phyloP scores from a whole-genome alignment of 179 eudicot species.

The Actinidia arguta region DNA sequence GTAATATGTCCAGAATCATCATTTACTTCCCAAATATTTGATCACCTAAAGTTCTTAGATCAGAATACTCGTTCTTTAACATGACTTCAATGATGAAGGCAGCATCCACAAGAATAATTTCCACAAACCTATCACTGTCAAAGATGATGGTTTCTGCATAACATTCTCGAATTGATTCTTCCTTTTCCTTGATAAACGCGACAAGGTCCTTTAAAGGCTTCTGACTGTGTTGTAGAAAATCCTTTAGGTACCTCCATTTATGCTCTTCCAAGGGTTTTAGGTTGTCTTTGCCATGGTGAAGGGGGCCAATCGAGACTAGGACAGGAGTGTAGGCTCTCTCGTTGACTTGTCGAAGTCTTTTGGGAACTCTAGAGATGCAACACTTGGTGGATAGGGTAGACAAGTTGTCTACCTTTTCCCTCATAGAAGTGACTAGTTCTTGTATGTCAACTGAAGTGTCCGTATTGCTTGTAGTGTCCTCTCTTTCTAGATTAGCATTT shows the following conservation, averaged over 20 bases:
- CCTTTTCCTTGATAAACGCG: constrained; percentile 25
- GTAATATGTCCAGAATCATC: too few species aligned
- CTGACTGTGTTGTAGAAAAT: constrained; percentile 15
- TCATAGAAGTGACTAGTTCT: background rate
- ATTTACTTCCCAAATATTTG: too few species aligned
- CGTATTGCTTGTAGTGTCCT: too few species aligned
- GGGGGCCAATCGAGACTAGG: background rate
- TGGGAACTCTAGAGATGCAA: background rate
- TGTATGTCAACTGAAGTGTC: too few species aligned
- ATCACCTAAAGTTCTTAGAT: too few species aligned
- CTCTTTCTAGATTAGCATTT: too few species aligned
- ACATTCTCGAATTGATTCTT: constrained; percentile 29
- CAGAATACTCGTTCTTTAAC: background rate
- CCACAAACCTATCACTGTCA: constrained; percentile 29
- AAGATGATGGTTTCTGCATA: constrained; percentile 29
- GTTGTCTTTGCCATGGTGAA: background rate
- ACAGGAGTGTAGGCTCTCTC: background rate
- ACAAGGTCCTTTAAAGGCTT: constrained; percentile 27
- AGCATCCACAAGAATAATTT: constrained; percentile 23
- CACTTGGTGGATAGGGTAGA: background rate
- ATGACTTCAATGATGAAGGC: constrained; percentile 41
- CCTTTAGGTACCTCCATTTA: background rate
- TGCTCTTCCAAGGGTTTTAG: background rate
- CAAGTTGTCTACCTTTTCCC: background rate
- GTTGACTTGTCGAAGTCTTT: background rate